These are phyloP conservation scores for Chionographis japonica DNA, from an alignment of 106 monocot genomes.

Conservation along the genomic window DNA sequence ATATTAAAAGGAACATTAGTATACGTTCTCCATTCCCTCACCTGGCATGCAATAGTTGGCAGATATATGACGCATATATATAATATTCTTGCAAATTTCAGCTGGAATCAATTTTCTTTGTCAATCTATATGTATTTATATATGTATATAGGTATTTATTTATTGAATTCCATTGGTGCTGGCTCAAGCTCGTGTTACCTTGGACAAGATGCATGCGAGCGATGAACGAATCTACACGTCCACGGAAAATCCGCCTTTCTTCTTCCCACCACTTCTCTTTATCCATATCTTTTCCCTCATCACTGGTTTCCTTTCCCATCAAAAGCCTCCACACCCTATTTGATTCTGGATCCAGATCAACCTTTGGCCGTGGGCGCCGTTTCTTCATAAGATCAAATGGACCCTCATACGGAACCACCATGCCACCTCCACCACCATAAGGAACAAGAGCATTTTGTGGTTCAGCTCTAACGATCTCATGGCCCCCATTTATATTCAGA, in stretches of 20 bases:
- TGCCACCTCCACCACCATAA: conserved; percentile 32
- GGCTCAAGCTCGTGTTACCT: conserved; percentile 40
- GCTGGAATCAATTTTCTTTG: no score
- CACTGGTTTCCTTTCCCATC: conserved; percentile 58
- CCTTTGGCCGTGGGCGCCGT: conserved; percentile 51
- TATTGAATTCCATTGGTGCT: no score
- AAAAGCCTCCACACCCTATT: conserved; percentile 81
- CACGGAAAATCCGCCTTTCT: conserved; percentile 71
- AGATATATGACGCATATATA: no score
- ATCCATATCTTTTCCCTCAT: conserved; percentile 29
- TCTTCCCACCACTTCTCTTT: conserved; percentile 84
- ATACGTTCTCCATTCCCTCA: no score
- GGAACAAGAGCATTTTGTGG: conserved; percentile 53
- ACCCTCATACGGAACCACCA: conserved; percentile 42
- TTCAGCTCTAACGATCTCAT: conserved; percentile 11
- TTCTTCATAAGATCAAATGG: conserved; percentile 29
- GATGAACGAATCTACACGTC: conserved; percentile 81
- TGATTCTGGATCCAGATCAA: conserved; percentile 69
- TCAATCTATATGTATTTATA: no score
- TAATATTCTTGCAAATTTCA: no score
- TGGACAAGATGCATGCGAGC: conserved; percentile 94
- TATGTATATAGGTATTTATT: no score
- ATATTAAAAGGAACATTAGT: no score
- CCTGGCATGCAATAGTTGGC: no score
- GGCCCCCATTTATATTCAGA: conserved; percentile 36